Base-by-base conservation (phyloP, 2,329 filamentous ascomycete species). In the Sclerotinia minor region DNA sequence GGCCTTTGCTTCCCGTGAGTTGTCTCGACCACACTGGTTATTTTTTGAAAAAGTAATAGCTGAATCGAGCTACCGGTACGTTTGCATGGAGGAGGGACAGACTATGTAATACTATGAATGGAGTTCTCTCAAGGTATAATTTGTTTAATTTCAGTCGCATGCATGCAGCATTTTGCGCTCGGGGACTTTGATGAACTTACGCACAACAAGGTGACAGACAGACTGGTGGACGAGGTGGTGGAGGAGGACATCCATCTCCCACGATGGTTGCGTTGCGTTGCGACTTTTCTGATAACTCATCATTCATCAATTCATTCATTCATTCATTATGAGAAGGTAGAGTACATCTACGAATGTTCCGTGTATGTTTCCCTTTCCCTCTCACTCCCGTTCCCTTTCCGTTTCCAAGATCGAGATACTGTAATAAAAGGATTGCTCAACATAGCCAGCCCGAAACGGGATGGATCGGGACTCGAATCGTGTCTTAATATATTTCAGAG, bases 1-100 rank as follows among this genome's bases (percentile, higher is more conserved):
- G 73, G 71, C 75, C 72, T 71, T 71, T 74, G 72, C 69, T 50
- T 71, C 69, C 70, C 70, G 70, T 72, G 59, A 61, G 70, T 70
- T 73, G 73, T 76, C 73, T 74, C 69, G 72, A 74, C 71, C 69
- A 70, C 65, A 71, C 69, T 64, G 61, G 35, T 54, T 32, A 59
- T 41, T 50, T 32, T 32, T 32, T 21, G 58, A 61, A 49, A 55
- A 49, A 55, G 53, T n/a, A 55, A n/a, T 61, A 61, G 58, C 58
- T 61, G 45, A 61, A 61, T 21, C 29, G 64, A 58, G 53, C 50
- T 66, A 54, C 53, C 64, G 53, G 44, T 60, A 60, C 44, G 13
- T 49, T 49, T 60, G 53, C 38, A 41, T 47, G 21, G 52, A 38
- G 29, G 53, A 32, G 32, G 55, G 21, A 44, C 29, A 26, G 29